Percentiles rank a stretch among this genome's conserved stretches.
Conservation (phyloP, 1,284 basidiomycete species). For the Erythrobasidium hasegawianum region DNA sequence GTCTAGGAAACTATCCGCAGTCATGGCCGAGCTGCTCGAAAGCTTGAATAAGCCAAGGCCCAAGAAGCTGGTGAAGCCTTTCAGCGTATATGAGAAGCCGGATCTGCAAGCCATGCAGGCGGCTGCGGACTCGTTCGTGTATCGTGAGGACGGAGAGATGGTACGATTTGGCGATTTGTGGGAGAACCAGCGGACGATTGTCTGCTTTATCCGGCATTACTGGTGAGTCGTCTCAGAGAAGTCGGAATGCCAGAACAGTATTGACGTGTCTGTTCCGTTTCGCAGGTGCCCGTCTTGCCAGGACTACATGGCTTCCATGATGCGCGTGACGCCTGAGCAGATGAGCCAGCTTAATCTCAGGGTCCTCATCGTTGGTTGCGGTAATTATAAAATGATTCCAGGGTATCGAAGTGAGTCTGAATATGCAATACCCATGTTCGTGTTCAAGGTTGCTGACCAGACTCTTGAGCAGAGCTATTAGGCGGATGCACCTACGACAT, state of each 20-base stretch:
- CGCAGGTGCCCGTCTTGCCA: constrained; percentile 30
- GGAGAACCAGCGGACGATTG: constrained; percentile 27
- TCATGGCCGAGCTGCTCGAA: neutral
- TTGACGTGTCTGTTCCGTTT: neutral
- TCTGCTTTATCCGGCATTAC: constrained; percentile 32
- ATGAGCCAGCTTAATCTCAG: constrained; percentile 15
- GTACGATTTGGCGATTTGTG: constrained; percentile 25
- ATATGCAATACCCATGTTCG: too few relatives aligned
- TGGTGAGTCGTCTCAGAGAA: too few relatives aligned
- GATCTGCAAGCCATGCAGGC: neutral
- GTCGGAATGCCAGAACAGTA: too few relatives aligned
- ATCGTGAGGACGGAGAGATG: neutral
- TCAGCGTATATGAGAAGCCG: constrained; percentile 10
- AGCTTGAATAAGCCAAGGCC: neutral
- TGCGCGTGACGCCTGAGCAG: constrained; percentile 25
- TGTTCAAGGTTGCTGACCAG: too few relatives aligned
- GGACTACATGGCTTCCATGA: constrained; percentile 25
- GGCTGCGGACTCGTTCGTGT: constrained; percentile 15
- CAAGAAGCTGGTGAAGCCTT: neutral
- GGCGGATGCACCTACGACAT: constrained; percentile 9
- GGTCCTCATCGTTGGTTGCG: constrained; percentile 22
- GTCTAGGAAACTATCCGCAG: neutral
- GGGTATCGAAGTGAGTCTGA: constrained; percentile 26
- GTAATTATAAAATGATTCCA: constrained; percentile 24
- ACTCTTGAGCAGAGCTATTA: constrained; percentile 17